Evolutionary conservation across 2,329 filamentous ascomycete genomes (phyloP), one percentile per base, ranked within the genome.

Genomic region (Chaetothyriales sp.): DNA sequence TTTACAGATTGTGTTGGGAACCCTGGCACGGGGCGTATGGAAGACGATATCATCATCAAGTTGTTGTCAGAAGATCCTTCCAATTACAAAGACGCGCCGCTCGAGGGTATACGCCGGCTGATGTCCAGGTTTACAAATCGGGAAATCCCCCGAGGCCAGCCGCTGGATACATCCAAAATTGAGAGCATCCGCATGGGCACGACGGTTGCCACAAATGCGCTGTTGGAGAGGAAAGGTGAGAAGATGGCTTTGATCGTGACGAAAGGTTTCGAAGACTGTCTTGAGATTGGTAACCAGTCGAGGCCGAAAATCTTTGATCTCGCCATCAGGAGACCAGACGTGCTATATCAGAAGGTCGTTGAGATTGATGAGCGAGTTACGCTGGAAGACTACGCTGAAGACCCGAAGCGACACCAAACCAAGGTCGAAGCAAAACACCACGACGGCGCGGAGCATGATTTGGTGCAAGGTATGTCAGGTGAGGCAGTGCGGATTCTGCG

Each of bases 171-270:
- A 1, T 79, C 81, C 18, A 71, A 82, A 63, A 94, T 95, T 60
- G 86, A 92, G 60, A 89, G 85, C 51, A 95, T 95, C 65, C 83
- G 89, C 47, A 95, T 95, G 89, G 89, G 89, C 45, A 95, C 89
- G 1, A 95, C 89, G 0, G 89, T 95, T 10, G 89, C 89, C 8
- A 95, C 89, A 0, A 95, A 95, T 66, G 89, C 89, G 0, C 70
- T 95, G 51, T 75, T 95, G 1, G 89, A 95, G 68, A 76, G 89
- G 53, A 95, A 95, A 67, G 89, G 89, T 47, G 89, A 94, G 70
- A 81, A 80, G 60, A 90, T 92, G 64, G 89, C 86, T 13, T 77
- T 95, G 67, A 80, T 95, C 1, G 86, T 94, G 9, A 95, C 87
- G 1, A 83, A 82, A 59, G 89, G 89, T 0, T 95, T 95, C 73